A percentile compares a stretch with the other conserved stretches of the same genome.
phyloP scores from a whole-genome alignment of 371 early-diverging fungal species.

The Mortierella sp. region DNA sequence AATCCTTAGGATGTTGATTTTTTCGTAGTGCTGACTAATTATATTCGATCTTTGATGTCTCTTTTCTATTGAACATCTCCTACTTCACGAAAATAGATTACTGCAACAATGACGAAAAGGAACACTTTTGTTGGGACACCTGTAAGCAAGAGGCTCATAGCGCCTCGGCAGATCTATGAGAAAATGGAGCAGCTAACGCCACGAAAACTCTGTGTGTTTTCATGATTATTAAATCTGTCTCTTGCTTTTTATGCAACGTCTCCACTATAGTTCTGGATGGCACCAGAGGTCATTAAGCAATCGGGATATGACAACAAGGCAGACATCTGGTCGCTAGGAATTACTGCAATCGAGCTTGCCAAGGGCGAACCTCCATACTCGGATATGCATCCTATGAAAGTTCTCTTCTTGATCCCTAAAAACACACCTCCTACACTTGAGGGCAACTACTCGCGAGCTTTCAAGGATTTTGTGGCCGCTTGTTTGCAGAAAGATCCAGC shows the following conservation, averaged over 20 bases:
- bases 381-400: constrained; percentile 94
- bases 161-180: neutral
- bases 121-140: constrained; percentile 99
- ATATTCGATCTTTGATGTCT: no score
- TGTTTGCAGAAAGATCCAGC: constrained; percentile 91
- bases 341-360: constrained; percentile 97
- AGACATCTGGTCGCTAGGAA: constrained; percentile 99
- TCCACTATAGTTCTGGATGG: constrained; percentile 90
- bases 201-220: neutral
- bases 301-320: constrained; percentile 97
- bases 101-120: constrained; percentile 93
- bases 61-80: neutral
- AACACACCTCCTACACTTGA: constrained; percentile 88
- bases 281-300: constrained; percentile 97
- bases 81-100: constrained; percentile 66
- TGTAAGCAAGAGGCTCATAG: constrained; percentile 58
- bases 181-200: neutral
- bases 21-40: neutral
- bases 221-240: neutral
- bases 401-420: constrained; percentile 94
- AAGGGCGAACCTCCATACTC: constrained; percentile 95
- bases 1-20: no score
- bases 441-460: constrained; percentile 84
- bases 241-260: neutral
- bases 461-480: constrained; percentile 91